Evolutionary conservation across 768 basidiomycete genomes (phyloP).

Genomic region (Rhodotorula diobovata): DNA sequence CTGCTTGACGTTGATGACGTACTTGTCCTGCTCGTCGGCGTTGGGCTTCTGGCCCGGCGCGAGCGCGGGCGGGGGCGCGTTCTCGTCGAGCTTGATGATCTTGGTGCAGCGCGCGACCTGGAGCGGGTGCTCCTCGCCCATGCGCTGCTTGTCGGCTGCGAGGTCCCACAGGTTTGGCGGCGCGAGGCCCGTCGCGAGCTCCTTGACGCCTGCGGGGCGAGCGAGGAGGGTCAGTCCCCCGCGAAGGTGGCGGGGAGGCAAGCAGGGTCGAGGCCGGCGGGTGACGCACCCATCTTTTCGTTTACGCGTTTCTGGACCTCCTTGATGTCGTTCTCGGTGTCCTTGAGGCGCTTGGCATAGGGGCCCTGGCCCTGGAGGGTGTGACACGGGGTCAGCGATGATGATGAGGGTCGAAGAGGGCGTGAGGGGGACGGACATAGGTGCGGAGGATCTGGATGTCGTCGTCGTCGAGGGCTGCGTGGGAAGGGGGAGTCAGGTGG

Average conservation of each 20-base stretch:
- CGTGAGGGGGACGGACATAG: conserved; percentile 58
- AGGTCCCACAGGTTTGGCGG: conserved; percentile 97
- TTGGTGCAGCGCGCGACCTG: conserved; percentile 98
- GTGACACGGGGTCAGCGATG: background rate
- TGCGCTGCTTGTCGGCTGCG: conserved; percentile 81
- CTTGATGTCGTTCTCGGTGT: conserved; percentile 84
- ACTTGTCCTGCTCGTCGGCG: conserved; percentile 98
- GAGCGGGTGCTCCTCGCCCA: conserved; percentile 84
- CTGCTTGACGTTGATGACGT: conserved; percentile 99
- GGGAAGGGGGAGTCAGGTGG: background rate
- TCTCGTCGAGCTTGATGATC: conserved; percentile 66
- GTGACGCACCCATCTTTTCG: conserved; percentile 78
- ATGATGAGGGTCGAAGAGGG: conserved; percentile 39
- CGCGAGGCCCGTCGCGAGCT: conserved; percentile 94
- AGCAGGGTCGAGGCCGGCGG: background rate
- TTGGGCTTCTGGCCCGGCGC: conserved; percentile 63
- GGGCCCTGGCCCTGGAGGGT: conserved; percentile 85
- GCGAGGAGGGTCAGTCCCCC: background rate
- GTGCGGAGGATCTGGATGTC: conserved; percentile 99
- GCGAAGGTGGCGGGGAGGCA: too few relatives aligned
- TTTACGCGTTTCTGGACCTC: conserved; percentile 93
- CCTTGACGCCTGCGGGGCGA: conserved; percentile 72
- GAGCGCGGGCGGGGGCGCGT: conserved; percentile 26
- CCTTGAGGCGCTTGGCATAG: conserved; percentile 81
- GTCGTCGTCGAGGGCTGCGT: conserved; percentile 83